Evolutionary conservation across 352 stramenopile species (phyloP), one percentile per base, ranked within the genome.

Genomic region (Saprolegnia parasitica): DNA sequence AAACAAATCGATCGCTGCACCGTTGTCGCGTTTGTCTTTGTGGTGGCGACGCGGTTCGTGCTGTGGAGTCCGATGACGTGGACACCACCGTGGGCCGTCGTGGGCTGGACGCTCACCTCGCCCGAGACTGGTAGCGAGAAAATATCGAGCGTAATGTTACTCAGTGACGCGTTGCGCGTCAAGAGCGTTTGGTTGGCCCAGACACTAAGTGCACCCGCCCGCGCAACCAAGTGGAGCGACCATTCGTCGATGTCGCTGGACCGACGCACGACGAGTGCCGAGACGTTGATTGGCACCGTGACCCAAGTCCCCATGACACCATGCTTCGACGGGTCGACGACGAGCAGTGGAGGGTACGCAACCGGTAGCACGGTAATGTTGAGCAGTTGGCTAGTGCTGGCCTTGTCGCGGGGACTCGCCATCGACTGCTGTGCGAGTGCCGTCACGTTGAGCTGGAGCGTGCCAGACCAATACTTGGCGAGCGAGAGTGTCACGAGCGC

Each of bases 381-480:
- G 3, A 65, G 15, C 15, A 15, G 1, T 8, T 42, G 35, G 35
- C 15, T n/a, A 5, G 10, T 29, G 11, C 21, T 35, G 1, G 57
- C 20, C 18, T 16, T 49, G 40, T 49, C 57, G 3, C 57, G 29
- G 8, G 57, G 57, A 50, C 57, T 65, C 20, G 37, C 18, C 21
- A 50, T 35, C 18, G 18, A 23, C 13, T 52, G 20, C 35, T 65
- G 32, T 11, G 40, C 57, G 35, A 39, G 23, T 8, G 57, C 57
- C 3, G 26, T 65, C 8, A 65, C 37, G 37, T 29, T 50, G n/a
- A 65, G 20, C 18, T 65, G 24, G 29, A 65, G 24, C 24, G 37
- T 13, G 18, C 57, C 57, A 65, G 52, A 65, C 57, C 57, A 65
- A 18, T 52, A 65, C 4, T 29, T 26, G 11, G n/a, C 40, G 6